These are phyloP conservation scores for Saccharomyces mikatae DNA, from an alignment of 805 yeast species.

Conservation along the genomic window DNA sequence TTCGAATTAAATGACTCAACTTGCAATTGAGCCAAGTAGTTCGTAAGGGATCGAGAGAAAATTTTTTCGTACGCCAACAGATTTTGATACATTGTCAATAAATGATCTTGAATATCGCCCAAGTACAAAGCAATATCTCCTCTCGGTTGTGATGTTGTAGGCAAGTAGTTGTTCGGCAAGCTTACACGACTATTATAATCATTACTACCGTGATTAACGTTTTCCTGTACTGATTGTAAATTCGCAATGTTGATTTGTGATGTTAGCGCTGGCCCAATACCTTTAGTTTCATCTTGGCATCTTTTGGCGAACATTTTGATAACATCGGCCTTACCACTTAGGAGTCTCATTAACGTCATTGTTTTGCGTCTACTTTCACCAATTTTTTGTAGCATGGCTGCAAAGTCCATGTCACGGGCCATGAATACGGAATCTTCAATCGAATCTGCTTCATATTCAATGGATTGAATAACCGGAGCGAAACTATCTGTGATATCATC, in stretches of 20 bases:
- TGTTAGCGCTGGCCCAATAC: slow-evolving; percentile 31
- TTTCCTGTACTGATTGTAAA: slow-evolving; percentile 10
- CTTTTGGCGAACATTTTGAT: slow-evolving; percentile 89
- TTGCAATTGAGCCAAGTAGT: slow-evolving; percentile 83
- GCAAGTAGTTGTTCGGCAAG: slow-evolving; percentile 2
- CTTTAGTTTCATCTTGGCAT: slow-evolving; percentile 57
- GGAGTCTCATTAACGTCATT: slow-evolving; percentile 78
- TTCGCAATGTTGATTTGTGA: slow-evolving; percentile 30
- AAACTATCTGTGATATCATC: slow-evolving; percentile 77
- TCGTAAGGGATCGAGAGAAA: slow-evolving; percentile 78
- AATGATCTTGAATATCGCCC: slow-evolving; percentile 93
- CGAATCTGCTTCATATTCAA: slow-evolving; percentile 70
- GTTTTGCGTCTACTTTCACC: slow-evolving; percentile 83
- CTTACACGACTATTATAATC: slow-evolving; percentile 2
- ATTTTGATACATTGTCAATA: slow-evolving; percentile 87
- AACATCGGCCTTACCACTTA: slow-evolving; percentile 89
- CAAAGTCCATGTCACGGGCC: slow-evolving; percentile 61
- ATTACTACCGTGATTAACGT: slow-evolving; percentile 1
- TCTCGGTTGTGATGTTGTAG: slow-evolving; percentile 50
- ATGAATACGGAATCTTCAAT: slow-evolving; percentile 72
- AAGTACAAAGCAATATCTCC: slow-evolving; percentile 82
- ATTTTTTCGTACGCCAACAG: slow-evolving; percentile 82
- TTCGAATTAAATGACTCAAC: slow-evolving; percentile 81
- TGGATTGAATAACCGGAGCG: slow-evolving; percentile 64
- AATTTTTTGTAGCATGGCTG: slow-evolving; percentile 64